Base-by-base conservation (phyloP, 2,329 filamentous ascomycete species). In the Colletotrichum sp. region DNA sequence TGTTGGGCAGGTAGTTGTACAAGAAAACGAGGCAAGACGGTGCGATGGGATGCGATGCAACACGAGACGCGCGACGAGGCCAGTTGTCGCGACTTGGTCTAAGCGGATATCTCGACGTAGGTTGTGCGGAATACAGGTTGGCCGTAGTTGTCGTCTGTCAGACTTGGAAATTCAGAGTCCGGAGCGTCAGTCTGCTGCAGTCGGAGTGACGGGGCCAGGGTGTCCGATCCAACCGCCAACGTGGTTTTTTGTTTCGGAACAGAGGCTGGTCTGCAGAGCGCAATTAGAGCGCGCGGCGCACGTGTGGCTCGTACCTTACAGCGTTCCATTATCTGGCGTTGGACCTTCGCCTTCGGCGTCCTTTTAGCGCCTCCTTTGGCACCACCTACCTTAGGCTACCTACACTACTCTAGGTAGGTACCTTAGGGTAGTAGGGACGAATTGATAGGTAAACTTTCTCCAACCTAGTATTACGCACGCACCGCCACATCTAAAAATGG, bases 201-300 rank as follows among this genome's bases (percentile, higher is more conserved):
- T 59, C 66, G 71, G 67, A 57, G 61, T 30, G 57, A 68, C 74
- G 66, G 71, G 66, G 74, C 71, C 71, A 76, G 74, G 74, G 71
- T 76, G 74, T 76, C 74, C 74, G 74, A 67, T 76, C 52, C 52
- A 74, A 28, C 57, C 60, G 60, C 60, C 34, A 76, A 75, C 63
- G 69, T 75, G 63, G 63, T 67, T 67, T 48, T 64, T 75, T 55
- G 55, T 67, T 63, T 67, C 63, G 28, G 39, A 48, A 63, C 9
- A 39, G 21, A n/a, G 57, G 36, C 48, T 61, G 64, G 28, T n/a
- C 48, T 69, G 18, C 43, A 60, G 15, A 57, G 39, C 39, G 64
- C 36, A 52, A 67, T 65, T 65, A n/a, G 32, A 65, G 59, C 59
- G 32, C 59, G n/a, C 28, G n/a, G n/a, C n/a, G 61, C 55, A 28